Evolutionary conservation across 805 yeast genomes (phyloP), one percentile per base, ranked within the genome.

Genomic region (Yamadazyma ubonensis): DNA sequence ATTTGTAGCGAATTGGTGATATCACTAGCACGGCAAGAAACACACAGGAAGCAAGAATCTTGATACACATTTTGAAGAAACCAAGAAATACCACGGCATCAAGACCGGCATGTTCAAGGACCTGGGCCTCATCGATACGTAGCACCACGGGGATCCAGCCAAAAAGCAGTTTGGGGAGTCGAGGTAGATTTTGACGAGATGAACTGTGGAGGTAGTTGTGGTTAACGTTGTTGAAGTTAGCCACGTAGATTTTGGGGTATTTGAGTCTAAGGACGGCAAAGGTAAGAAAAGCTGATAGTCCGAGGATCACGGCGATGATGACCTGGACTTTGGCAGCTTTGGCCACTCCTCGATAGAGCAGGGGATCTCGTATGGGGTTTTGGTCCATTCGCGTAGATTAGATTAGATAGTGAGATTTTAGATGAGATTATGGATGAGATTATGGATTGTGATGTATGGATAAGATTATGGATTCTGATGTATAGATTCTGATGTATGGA

Each of bases 41-140:
- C 33, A 86, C 74, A 54, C 89, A 82, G 1, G 76, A 63, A 2
- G 77, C 61, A 17, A 91, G 61, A 6, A 86, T 66, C 56, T 79
- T 78, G 35, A 90, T 86, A 45, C 93, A 77, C 86, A 89, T 86
- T 45, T 86, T 83, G 74, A 93, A 93, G 58, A 91, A 90, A 3
- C 89, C 89, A 22, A 91, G 63, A 54, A 86, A 91, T 34, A 93
- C 98, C 63, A 77, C 89, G 0, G 97, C 97, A 64, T 91, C 99
- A 31, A 91, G 63, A 0, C 99, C 99, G 2, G 97, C 96, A 53
- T 82, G 83, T 45, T 88, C 91, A 36, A 91, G 70, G 2, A 93
- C 76, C 42, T 88, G 89, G 11, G 76, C 71, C 50, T 91, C 98
- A 18, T 73, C 69, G 14, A 90, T 79, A 9, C 61, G 60, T 55